Conservation (phyloP, 2,329 filamentous ascomycete genomes). For the Pseudopyrenochaeta lycopersici region DNA sequence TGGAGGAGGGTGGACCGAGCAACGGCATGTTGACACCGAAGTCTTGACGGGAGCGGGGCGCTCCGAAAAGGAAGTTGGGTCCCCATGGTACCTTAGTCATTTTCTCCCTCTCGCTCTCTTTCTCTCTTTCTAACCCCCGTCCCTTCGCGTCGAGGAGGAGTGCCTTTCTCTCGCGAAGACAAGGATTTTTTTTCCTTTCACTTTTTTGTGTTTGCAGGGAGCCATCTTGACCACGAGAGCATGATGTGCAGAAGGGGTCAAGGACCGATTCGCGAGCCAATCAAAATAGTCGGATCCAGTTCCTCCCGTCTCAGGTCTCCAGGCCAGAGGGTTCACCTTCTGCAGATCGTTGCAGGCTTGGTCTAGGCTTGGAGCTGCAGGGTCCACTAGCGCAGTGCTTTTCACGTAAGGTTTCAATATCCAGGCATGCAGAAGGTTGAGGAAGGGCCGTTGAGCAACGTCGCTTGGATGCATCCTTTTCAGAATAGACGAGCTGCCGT, state of each 20-base stretch:
- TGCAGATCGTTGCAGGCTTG: neutral
- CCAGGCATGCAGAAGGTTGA: slow-evolving; percentile 2
- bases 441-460: slow-evolving; percentile 1
- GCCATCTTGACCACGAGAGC: neutral
- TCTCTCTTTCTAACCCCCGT: neutral
- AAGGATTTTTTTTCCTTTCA: too few relatives aligned
- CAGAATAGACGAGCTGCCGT: neutral
- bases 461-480: slow-evolving; percentile 1
- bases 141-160: neutral
- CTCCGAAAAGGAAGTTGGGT: slow-evolving; percentile 4
- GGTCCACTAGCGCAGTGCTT: neutral
- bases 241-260: neutral
- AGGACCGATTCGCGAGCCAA: neutral
- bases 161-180: too few relatives aligned
- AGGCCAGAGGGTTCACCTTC: neutral
- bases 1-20: neutral
- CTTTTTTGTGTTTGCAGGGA: too few relatives aligned
- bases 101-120: too few relatives aligned
- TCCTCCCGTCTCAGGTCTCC: neutral
- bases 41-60: slow-evolving; percentile 7
- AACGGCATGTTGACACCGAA: neutral
- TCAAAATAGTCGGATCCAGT: neutral
- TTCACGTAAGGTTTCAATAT: slow-evolving; percentile 2
- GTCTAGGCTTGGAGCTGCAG: slow-evolving; percentile 1
- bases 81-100: too few relatives aligned